Base-by-base conservation (phyloP, 495 filamentous ascomycete species). In the Cercophora samala region DNA sequence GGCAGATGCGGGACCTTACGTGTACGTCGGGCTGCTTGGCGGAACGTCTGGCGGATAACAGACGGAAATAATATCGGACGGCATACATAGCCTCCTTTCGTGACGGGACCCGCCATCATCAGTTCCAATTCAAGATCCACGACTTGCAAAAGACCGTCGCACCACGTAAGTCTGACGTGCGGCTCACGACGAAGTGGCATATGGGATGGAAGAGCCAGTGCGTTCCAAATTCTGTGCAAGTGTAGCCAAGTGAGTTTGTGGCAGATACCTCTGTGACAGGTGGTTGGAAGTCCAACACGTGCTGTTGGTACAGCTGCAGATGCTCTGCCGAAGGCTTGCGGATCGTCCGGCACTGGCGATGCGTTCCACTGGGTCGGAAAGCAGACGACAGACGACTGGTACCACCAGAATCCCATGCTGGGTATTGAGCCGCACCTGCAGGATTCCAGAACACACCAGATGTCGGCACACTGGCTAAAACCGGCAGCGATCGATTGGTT, bases 401-500 rank as follows among this genome's bases (percentile, higher is more conserved):
- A 51, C 46, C 18, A 17, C 37, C 37, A 21, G 4, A 17, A 15
- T 18, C 17, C 1, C 58, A 9, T 37, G 24, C 15, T 21, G n/a
- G n/a, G n/a, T n/a, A 17, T 9, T 29, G 60, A 29, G 32, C 29
- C 55, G 54, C 32, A 58, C 60, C 18, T 65, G 67, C 67, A 66
- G 23, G 52, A 62, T 56, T 46, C 37, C 11, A 18, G 9, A 17
- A 13, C 37, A 29, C 37, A 29, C 29, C 29, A 54, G 8, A 22
- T 29, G 69, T 68, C 68, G 66, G 62, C 62, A 61, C 46, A 9
- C 25, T 54, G 58, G 58, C 64, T 65, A 52, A 65, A 70, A 32
- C 42, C 56, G 66, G 66, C 58, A 66, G 42, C 18, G 58, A 63
- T n/a, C 32, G 1, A 29, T 15, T 19, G 53, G 22, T 4, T 5